phyloP scores from a whole-genome alignment of 2,329 filamentous ascomycete species.

The Venturia nashicola region DNA sequence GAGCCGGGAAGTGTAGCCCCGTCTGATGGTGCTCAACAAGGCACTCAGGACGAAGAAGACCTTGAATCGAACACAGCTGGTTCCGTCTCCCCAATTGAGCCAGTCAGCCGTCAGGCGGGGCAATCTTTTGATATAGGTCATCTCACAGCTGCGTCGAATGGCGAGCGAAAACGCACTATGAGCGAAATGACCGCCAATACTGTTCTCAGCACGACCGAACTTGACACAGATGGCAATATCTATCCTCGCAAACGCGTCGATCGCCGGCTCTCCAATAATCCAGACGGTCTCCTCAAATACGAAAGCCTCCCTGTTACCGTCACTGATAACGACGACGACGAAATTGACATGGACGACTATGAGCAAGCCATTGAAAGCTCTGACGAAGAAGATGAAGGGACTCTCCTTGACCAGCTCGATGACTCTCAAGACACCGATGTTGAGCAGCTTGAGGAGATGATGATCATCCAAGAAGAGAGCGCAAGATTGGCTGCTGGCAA shows the following conservation, averaged over 20 bases:
- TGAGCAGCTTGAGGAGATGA: slow-evolving; percentile 64
- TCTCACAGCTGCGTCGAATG: slow-evolving; percentile 13
- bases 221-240: slow-evolving; percentile 4
- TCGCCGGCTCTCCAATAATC: slow-evolving; percentile 22
- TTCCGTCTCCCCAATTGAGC: neutral
- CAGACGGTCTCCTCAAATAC: slow-evolving; percentile 24
- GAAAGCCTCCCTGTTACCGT: slow-evolving; percentile 19
- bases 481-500: slow-evolving; percentile 23
- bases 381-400: slow-evolving; percentile 50
- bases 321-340: slow-evolving; percentile 20
- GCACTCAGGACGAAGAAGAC: slow-evolving; percentile 13
- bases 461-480: slow-evolving; percentile 40
- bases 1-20: slow-evolving; percentile 22
- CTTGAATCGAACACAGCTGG: slow-evolving; percentile 20
- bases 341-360: slow-evolving; percentile 11
- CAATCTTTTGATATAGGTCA: slow-evolving; percentile 14
- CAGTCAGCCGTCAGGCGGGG: slow-evolving; percentile 15
- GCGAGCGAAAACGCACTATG: slow-evolving; percentile 24
- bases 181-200: slow-evolving; percentile 27
- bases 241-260: slow-evolving; percentile 27
- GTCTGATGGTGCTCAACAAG: slow-evolving; percentile 21
- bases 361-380: slow-evolving; percentile 14
- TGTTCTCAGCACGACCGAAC: slow-evolving; percentile 15
- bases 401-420: slow-evolving; percentile 68
- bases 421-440: slow-evolving; percentile 73